Evolutionary conservation across 2,329 filamentous ascomycete genomes (phyloP), one percentile per base, ranked within the genome.

Genomic region (Fusarium abutilonis): DNA sequence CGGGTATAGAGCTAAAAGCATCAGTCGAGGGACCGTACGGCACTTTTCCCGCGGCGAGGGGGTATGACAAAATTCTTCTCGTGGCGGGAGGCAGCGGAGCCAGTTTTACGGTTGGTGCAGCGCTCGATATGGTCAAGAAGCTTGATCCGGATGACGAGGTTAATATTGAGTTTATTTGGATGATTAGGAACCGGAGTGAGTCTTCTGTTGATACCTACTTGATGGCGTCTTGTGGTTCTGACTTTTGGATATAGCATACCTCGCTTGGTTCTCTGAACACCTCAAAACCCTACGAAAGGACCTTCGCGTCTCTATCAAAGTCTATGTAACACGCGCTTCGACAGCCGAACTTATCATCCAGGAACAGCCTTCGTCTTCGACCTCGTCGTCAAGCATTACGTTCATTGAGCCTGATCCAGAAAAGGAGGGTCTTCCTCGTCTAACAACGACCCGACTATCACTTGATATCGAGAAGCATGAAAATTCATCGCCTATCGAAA

Each of bases 21-120:
- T 86, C 84, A 0, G 77, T 85, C 2, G 85, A 88, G 54, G 85
- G 86, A 0, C 80, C 86, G 0, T 88, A 88, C 53, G 86, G 86
- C 23, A 79, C 79, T 1, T 75, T 83, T 21, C 84, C 84, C 0
- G 77, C 85, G 53, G 79, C 83, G 0, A 76, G 78, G 49, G 73
- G 77, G 13, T 84, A 79, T 57, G 83, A 87, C 68, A 83, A 82
- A 60, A 76, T 86, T 7, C 75, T 88, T n/a, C 73, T 88, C 36
- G 77, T 88, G 34, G 83, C 84, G 4, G 86, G 86, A 11, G 86
- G 86, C 5, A 85, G 83, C 46, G 86, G 86, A 3, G 86, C 83
- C 2, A 86, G 82, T 28, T 89, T 88, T 69, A 77, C 78, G 6
- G 73, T 79, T 39, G 79, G 79, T 40, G 73, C 73, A 19, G 76